A percentile compares a stretch with the other conserved stretches of the same genome.
Conservation (phyloP, 2,329 filamentous ascomycete genomes). For the Phaeosphaeria sp. region DNA sequence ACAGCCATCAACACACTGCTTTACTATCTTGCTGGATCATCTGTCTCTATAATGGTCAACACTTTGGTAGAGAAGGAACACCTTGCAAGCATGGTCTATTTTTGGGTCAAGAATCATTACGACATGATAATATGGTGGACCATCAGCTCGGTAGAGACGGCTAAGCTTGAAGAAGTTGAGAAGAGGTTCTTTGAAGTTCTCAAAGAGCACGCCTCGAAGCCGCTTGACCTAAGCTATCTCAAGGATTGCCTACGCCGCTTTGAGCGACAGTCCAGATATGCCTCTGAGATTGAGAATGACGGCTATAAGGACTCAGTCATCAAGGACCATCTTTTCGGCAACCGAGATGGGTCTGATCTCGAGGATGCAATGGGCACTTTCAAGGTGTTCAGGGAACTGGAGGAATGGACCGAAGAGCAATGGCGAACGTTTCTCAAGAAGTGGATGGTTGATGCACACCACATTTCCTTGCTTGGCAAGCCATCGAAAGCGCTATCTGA, state of each 20-base stretch:
- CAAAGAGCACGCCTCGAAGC: conserved; percentile 77
- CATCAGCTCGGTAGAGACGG: conserved; percentile 84
- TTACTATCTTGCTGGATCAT: conserved; percentile 89
- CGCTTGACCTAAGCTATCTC: conserved; percentile 89
- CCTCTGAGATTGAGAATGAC: conserved; percentile 79
- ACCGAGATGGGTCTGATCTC: conserved; percentile 72
- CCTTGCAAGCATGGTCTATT: conserved; percentile 83
- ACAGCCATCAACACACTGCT: conserved; percentile 81
- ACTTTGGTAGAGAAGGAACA: conserved; percentile 91
- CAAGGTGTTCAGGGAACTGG: conserved; percentile 69
- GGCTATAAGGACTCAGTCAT: conserved; percentile 89
- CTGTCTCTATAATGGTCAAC: conserved; percentile 91
- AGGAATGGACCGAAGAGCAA: conserved; percentile 80
- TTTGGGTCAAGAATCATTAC: conserved; percentile 79
- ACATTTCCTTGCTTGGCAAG: conserved; percentile 86
- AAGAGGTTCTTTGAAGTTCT: conserved; percentile 84
- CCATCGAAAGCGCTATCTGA: conserved; percentile 82
- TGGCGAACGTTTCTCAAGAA: conserved; percentile 84
- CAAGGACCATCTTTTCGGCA: conserved; percentile 89
- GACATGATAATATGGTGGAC: conserved; percentile 86
- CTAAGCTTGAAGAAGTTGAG: conserved; percentile 83
- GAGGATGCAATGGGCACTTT: conserved; percentile 50
- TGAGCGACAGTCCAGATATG: conserved; percentile 80
- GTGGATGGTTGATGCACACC: conserved; percentile 85
- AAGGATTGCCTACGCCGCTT: conserved; percentile 85